Evolutionary conservation across 768 basidiomycete genomes (phyloP).

Genomic region (Lactifluus piperatus): DNA sequence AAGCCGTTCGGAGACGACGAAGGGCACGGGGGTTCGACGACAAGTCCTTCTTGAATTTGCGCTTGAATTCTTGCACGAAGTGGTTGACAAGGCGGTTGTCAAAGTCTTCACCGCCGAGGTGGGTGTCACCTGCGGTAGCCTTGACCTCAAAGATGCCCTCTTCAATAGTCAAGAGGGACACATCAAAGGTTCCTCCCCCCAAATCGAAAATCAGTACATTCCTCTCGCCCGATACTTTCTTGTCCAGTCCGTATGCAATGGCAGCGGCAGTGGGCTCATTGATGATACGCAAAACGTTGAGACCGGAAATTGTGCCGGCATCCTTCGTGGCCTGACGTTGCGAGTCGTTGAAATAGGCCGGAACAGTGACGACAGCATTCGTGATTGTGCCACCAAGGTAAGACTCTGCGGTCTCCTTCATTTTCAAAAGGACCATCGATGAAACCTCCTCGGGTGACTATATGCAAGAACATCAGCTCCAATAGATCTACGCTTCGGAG

Average conservation of each 20-base stretch:
- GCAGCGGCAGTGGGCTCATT: constrained; percentile 98
- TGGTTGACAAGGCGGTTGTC: constrained; percentile 97
- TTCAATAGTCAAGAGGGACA: constrained; percentile 91
- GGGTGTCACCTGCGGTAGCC: constrained; percentile 97
- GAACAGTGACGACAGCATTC: constrained; percentile 94
- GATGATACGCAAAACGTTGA: constrained; percentile 97
- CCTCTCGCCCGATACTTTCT: constrained; percentile 81
- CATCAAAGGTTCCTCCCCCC: constrained; percentile 97
- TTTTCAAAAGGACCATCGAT: constrained; percentile 94
- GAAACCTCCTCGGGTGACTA: constrained; percentile 96
- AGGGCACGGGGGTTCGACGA: constrained; percentile 90
- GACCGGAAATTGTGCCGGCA: constrained; percentile 86
- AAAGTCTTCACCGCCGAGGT: constrained; percentile 97
- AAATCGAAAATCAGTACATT: constrained; percentile 99
- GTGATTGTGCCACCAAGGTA: constrained; percentile 78
- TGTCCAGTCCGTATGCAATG: constrained; percentile 97
- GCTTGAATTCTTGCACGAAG: constrained; percentile 95
- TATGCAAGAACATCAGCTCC: constrained; percentile 23
- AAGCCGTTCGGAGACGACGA: constrained; percentile 94
- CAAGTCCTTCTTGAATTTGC: constrained; percentile 95
- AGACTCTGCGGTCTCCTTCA: constrained; percentile 98
- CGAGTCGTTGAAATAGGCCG: constrained; percentile 98
- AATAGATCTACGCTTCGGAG: background rate
- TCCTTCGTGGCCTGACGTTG: constrained; percentile 99
- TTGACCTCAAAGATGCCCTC: constrained; percentile 98